These are phyloP conservation scores for Heterococcus sp. DNA, from an alignment of 108 stramenopile genomes.

Conservation along the genomic window DNA sequence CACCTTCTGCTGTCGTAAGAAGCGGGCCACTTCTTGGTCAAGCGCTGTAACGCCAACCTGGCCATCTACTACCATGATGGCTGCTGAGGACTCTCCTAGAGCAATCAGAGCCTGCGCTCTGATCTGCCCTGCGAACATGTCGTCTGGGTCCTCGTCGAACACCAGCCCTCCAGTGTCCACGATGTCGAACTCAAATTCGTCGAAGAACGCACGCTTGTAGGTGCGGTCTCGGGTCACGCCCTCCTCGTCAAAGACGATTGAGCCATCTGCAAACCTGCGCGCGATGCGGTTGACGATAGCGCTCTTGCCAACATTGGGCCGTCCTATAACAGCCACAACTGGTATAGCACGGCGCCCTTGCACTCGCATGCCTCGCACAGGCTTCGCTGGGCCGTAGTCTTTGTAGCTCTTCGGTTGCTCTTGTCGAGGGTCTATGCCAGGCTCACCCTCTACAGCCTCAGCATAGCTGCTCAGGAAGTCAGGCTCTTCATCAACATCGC, in stretches of 20 bases:
- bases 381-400: constrained; percentile 24
- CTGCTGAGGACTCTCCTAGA: constrained; percentile 79
- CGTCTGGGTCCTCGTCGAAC: constrained; percentile 81
- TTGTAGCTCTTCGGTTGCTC: constrained; percentile 9
- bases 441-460: not conserved
- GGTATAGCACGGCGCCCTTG: constrained; percentile 10
- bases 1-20: constrained; percentile 76
- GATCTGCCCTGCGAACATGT: constrained; percentile 71
- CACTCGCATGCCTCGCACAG: constrained; percentile 19
- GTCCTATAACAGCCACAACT: constrained; percentile 34
- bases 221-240: constrained; percentile 94
- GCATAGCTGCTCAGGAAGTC: not conserved
- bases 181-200: constrained; percentile 81
- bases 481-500: not conserved
- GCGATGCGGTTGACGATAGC: constrained; percentile 52
- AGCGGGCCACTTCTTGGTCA: constrained; percentile 77
- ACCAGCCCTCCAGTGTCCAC: constrained; percentile 94
- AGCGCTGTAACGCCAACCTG: constrained; percentile 71
- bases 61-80: constrained; percentile 89
- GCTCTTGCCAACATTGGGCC: constrained; percentile 56
- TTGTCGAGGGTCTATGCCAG: constrained; percentile 14
- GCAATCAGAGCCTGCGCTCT: constrained; percentile 81
- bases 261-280: constrained; percentile 63
- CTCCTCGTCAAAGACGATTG: constrained; percentile 88
- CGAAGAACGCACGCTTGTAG: constrained; percentile 79